Conservation (phyloP, 2,329 filamentous ascomycete species). For the Zymoseptoria brevis region DNA sequence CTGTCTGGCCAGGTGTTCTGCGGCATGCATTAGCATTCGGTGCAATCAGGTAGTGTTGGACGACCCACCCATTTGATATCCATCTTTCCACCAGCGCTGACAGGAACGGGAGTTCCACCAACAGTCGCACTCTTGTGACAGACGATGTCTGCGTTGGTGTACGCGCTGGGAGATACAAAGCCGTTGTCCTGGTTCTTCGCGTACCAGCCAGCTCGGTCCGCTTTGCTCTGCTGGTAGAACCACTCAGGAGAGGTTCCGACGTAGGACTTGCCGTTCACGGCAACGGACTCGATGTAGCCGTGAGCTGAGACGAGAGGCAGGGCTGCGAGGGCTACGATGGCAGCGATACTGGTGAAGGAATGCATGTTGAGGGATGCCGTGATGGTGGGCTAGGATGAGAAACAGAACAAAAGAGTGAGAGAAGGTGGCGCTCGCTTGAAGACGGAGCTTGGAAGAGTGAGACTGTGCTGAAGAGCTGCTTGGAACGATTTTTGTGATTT, state of each 20-base stretch:
- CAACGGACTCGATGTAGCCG: constrained; percentile 37
- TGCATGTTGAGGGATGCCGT: constrained; percentile 8
- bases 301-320: constrained; percentile 36
- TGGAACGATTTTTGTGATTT: constrained; percentile 1
- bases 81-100: constrained; percentile 49
- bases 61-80: constrained; percentile 44
- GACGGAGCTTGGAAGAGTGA: neutral
- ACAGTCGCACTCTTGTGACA: constrained; percentile 48
- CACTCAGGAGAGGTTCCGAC: constrained; percentile 35
- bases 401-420: neutral
- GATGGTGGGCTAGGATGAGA: neutral
- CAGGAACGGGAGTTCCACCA: constrained; percentile 44
- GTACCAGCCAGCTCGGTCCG: constrained; percentile 39
- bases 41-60: no score
- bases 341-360: constrained; percentile 11
- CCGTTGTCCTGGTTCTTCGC: constrained; percentile 33
- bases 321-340: constrained; percentile 7
- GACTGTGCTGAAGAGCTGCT: neutral
- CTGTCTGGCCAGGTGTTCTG: constrained; percentile 16
- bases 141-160: constrained; percentile 20
- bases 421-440: neutral
- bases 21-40: neutral
- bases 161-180: constrained; percentile 20
- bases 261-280: constrained; percentile 42
- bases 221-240: constrained; percentile 50